A percentile compares a stretch with the other conserved stretches of the same genome.
Evolutionary conservation across 495 filamentous ascomycete genomes (phyloP).

Genomic region (Penicillium parvum): DNA sequence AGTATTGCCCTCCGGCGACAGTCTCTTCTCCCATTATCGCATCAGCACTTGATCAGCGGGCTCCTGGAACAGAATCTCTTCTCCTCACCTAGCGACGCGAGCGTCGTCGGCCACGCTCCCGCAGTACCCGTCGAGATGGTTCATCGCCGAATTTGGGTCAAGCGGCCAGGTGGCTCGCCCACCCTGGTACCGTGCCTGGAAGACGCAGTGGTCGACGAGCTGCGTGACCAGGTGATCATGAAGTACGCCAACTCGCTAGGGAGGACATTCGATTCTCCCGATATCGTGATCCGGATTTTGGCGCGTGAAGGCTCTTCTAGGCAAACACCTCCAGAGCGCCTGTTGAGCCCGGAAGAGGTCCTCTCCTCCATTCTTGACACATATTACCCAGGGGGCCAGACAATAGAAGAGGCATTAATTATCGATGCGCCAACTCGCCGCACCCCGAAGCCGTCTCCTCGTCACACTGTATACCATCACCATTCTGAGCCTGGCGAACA

Average conservation of each 20-base stretch:
- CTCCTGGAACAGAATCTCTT: conserved; percentile 34
- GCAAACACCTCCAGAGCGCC: conserved; percentile 55
- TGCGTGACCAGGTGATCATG: conserved; percentile 83
- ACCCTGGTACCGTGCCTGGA: conserved; percentile 81
- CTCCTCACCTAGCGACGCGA: conserved; percentile 20
- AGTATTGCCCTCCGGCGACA: conserved; percentile 44
- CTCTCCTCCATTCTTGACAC: conserved; percentile 72
- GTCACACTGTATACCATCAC: conserved; percentile 53
- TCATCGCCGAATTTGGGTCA: conserved; percentile 90
- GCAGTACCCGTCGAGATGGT: conserved; percentile 35
- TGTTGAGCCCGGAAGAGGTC: conserved; percentile 81
- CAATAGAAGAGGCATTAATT: conserved; percentile 82
- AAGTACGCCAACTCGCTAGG: conserved; percentile 95
- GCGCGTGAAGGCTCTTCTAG: conserved; percentile 45
- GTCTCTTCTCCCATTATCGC: conserved; percentile 45
- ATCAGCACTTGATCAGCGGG: conserved; percentile 42
- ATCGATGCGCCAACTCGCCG: conserved; percentile 81
- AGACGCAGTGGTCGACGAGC: conserved; percentile 91
- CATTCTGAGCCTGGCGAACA: conserved; percentile 65
- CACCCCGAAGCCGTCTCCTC: conserved; percentile 80
- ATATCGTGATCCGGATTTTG: conserved; percentile 66
- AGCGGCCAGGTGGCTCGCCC: conserved; percentile 74
- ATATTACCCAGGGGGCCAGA: conserved; percentile 86
- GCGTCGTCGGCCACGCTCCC: conserved; percentile 15
- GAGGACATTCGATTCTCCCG: conserved; percentile 81